Evolutionary conservation across 2,329 filamentous ascomycete genomes (phyloP), one percentile per base, ranked within the genome.

Genomic region (Amphichorda felina): DNA sequence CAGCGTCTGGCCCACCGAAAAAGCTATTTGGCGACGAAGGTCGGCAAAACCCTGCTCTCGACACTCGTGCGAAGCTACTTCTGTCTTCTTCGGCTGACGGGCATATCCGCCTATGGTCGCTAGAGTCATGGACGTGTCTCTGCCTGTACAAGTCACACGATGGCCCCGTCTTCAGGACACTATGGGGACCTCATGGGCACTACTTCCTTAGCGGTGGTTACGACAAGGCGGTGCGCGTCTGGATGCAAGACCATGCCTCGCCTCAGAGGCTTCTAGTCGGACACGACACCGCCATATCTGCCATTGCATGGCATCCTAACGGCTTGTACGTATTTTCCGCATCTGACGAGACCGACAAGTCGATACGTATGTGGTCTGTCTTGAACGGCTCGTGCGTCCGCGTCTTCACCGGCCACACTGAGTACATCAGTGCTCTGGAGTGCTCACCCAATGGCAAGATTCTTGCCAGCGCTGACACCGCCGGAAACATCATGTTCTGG

Each of bases 291-390:
- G 81, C 86, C 45, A 84, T 95, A n/a, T 93, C 93, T 35, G 78
- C 79, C 30, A 70, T 95, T n/a, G 70, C 82, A 11, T 98, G 91
- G 78, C 91, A 98, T 50, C 86, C 89, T 1, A 98, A 98, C 53
- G 86, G 85, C 14, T 76, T 82, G 5, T 98, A 96, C 48, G 66
- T 95, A 30, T 95, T 98, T 57, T 95, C 91, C 0, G 87, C 83
- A 4, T 93, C 86, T 10, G 83, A 83, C 45, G 88, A 79, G 50
- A 73, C 68, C 6, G 76, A 98, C 57, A 89, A 89, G 56, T 91
- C 87, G 1, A 84, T 96, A 24, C 80, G 91, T 21, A 96, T 98
- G 89, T 98, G 91, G 91, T 80, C 87, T 8, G 75, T 95, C n/a
- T 72, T 77, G 9, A 89, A 82, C 8, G 91, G 91, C 19, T 79